These are phyloP conservation scores for Lotus japonicus DNA, from an alignment of 306 rosid species.

Conservation along the genomic window DNA sequence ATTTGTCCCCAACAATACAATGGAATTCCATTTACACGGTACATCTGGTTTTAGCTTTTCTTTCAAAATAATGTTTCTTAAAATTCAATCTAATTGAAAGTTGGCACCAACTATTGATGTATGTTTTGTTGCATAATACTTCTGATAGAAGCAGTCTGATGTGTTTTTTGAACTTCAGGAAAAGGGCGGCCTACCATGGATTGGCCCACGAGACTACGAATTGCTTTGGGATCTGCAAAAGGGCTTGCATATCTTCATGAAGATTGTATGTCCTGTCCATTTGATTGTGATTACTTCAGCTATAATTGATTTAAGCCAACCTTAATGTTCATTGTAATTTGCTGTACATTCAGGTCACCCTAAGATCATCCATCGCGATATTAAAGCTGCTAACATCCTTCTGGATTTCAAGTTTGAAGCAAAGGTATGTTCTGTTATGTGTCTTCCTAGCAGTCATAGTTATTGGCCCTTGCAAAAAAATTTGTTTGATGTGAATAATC, in stretches of 20 bases:
- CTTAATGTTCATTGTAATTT: constrained; percentile 1
- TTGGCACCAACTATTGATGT: background rate
- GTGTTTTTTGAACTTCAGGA: constrained; percentile 41
- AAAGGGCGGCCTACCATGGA: constrained; percentile 90
- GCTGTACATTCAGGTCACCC: constrained; percentile 69
- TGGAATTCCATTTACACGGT: constrained; percentile 98
- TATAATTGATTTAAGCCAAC: background rate
- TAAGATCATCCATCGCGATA: constrained; percentile 95
- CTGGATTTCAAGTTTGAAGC: constrained; percentile 91
- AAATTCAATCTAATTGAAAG: background rate
- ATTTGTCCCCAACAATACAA: constrained; percentile 71
- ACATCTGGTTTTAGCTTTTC: constrained; percentile 11
- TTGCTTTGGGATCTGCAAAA: constrained; percentile 93
- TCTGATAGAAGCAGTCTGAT: constrained; percentile 12
- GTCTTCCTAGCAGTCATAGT: background rate
- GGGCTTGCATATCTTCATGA: constrained; percentile 97
- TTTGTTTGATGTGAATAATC: background rate
- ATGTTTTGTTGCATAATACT: background rate
- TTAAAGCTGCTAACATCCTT: constrained; percentile 83
- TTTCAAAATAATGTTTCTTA: background rate
- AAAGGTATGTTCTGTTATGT: constrained; percentile 42
- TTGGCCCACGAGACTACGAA: constrained; percentile 72
- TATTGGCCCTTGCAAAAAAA: background rate
- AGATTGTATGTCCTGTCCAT: constrained; percentile 63
- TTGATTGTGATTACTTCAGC: background rate